Evolutionary conservation across 2,329 filamentous ascomycete species (phyloP).

Genomic region (Paraconiothyrium sp.): DNA sequence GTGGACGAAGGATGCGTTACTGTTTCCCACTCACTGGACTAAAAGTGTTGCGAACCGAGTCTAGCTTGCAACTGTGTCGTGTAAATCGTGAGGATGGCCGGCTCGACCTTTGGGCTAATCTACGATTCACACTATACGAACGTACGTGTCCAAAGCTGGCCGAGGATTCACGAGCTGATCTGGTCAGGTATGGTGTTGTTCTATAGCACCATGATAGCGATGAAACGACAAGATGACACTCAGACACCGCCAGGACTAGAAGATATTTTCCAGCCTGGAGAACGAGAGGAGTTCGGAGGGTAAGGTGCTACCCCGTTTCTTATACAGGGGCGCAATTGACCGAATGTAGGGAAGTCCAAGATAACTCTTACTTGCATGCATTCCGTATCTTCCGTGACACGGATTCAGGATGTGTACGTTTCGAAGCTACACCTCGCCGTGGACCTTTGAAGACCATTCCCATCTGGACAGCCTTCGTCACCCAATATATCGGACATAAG

Average conservation of each 20-base stretch:
- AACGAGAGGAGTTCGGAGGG: conserved; percentile 61
- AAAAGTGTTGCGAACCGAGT: conserved; percentile 52
- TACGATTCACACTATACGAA: conserved; percentile 66
- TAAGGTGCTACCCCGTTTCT: conserved; percentile 36
- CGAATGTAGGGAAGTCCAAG: conserved; percentile 58
- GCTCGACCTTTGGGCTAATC: conserved; percentile 61
- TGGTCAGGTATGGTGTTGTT: conserved; percentile 64
- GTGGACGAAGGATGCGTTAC: conserved; percentile 53
- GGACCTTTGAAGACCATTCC: conserved; percentile 64
- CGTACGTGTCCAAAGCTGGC: conserved; percentile 46
- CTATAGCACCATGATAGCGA: conserved; percentile 65
- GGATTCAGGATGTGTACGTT: conserved; percentile 61
- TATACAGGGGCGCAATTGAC: conserved; percentile 21
- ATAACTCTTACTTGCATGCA: conserved; percentile 62
- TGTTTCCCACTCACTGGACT: conserved; percentile 62
- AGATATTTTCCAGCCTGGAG: conserved; percentile 59
- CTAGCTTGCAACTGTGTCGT: conserved; percentile 53
- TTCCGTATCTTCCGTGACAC: conserved; percentile 64
- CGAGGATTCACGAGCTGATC: conserved; percentile 20
- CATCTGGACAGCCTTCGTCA: conserved; percentile 64
- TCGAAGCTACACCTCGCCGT: conserved; percentile 65
- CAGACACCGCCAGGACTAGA: conserved; percentile 53
- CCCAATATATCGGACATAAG: conserved; percentile 55
- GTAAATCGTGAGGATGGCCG: conserved; percentile 51
- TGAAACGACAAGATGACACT: conserved; percentile 65